phyloP scores from a whole-genome alignment of 2,329 filamentous ascomycete genomes.

The Massarina eburnea region DNA sequence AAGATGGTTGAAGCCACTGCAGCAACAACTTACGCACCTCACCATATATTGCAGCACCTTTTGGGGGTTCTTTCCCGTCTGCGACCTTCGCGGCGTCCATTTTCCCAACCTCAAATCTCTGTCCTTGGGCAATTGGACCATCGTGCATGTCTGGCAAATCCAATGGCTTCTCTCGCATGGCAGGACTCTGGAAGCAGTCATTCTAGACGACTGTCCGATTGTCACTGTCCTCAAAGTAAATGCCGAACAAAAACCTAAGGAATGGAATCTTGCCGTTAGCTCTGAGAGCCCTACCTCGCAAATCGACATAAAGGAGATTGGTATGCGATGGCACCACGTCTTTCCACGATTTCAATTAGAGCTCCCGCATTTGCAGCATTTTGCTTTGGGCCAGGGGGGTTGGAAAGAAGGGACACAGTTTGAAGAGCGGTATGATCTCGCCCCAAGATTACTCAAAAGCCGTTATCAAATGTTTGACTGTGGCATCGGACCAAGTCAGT shows the following conservation, averaged over 20 bases:
- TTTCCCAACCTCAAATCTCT: conserved; percentile 47
- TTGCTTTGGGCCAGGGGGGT: conserved; percentile 9
- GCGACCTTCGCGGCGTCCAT: conserved; percentile 38
- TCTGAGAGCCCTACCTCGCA: background rate
- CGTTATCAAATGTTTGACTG: conserved; percentile 9
- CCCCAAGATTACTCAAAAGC: background rate
- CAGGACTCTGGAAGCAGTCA: conserved; percentile 44
- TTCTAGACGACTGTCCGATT: conserved; percentile 50
- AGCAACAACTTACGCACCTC: conserved; percentile 35
- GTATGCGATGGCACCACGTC: conserved; percentile 14
- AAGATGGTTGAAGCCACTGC: conserved; percentile 24
- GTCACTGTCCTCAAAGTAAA: conserved; percentile 10
- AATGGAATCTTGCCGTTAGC: conserved; percentile 2
- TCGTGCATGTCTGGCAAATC: conserved; percentile 50
- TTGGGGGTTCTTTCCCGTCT: conserved; percentile 47
- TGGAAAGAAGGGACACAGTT: conserved; percentile 6
- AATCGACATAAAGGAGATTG: conserved; percentile 3
- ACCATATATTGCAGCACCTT: conserved; percentile 39
- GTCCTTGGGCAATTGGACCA: conserved; percentile 45
- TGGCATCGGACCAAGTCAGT: conserved; percentile 3
- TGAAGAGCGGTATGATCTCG: conserved; percentile 11
- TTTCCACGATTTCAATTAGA: conserved; percentile 8
- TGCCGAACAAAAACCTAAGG: background rate
- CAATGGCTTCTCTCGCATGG: conserved; percentile 50
- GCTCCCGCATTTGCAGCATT: conserved; percentile 10